Conservation (phyloP, 306 rosid species). For the Canavalia gladiata region DNA sequence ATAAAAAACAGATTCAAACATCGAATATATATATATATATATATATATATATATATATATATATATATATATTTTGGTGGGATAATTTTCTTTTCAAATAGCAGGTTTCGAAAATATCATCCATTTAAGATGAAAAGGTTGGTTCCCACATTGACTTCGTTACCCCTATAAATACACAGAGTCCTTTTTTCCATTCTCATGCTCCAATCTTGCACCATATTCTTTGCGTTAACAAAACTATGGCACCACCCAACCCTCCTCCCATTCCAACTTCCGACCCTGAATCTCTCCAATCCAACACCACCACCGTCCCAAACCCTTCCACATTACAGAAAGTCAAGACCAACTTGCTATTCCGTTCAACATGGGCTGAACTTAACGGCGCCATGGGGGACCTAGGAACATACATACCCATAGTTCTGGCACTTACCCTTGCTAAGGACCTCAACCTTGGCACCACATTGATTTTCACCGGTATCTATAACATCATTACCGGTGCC, state of each 20-base stretch:
- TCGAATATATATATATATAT: no score
- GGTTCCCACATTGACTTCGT: neutral
- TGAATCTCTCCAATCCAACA: conserved; percentile 5
- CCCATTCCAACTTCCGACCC: conserved; percentile 19
- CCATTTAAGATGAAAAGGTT: neutral
- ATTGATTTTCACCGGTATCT: conserved; percentile 74
- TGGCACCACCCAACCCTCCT: conserved; percentile 49
- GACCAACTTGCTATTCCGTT: conserved; percentile 58
- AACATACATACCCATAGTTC: conserved; percentile 78
- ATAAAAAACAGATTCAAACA: no score
- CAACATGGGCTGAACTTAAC: conserved; percentile 74
- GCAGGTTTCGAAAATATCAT: no score
- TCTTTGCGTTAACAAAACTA: neutral
- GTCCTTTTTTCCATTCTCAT: no score
- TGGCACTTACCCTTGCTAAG: conserved; percentile 68
- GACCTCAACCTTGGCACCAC: conserved; percentile 82
- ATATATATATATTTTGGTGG: no score
- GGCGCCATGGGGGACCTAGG: conserved; percentile 93
- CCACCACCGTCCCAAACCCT: neutral
- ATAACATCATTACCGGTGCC: conserved; percentile 74
- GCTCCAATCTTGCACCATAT: no score
- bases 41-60: no score
- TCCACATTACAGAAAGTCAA: conserved; percentile 50
- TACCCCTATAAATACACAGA: neutral
- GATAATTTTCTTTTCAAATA: no score